Evolutionary conservation across 2,329 filamentous ascomycete species (phyloP), one percentile per base, ranked within the genome.

Genomic region (Aspergillus neoniger): DNA sequence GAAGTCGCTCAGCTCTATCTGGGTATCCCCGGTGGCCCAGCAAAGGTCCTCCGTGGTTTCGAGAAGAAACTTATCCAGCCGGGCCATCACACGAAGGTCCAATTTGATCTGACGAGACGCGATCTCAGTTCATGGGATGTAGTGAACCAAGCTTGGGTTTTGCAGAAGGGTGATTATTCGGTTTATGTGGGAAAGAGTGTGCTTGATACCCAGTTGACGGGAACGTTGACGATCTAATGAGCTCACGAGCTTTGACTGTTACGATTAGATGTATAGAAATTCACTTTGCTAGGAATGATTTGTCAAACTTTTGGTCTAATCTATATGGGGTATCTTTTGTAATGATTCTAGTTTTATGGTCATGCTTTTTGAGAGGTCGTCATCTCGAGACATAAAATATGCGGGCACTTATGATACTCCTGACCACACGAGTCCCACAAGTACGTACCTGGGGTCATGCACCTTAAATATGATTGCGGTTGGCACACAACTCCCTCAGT

Each of bases 1-100:
- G 78, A 82, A 10, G 82, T 87, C 1, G 76, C 82, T 4, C 85
- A 88, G 72, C 74, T 88, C 3, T 87, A 87, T 67, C 70, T 87
- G 17, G 69, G 68, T 1, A 77, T 82, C 69, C 81, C 76, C 74
- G 70, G 67, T 23, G 6, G 61, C 23, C 15, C 59, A 7, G 43
- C 50, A 5, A 62, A 68, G 61, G 79, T 82, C 66, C 75, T 85
- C 5, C 75, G 83, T 65, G 83, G 75, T 53, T 86, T 86, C 61
- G 78, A 82, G 6, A 86, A 85, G 70, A 67, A 82, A 2, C 63
- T 66, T 1, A 69, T 86, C 1, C 64, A 69, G 12, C 66, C 77
- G 0, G 80, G 80, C 0, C 70, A 79, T 67, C 76, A 70, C 15
- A 68, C 66, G 28, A 74, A 65, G 0, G 76, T 82, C 12, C 66